Evolutionary conservation across 2,329 filamentous ascomycete species (phyloP).

Genomic region (Zopfia rhizophila): DNA sequence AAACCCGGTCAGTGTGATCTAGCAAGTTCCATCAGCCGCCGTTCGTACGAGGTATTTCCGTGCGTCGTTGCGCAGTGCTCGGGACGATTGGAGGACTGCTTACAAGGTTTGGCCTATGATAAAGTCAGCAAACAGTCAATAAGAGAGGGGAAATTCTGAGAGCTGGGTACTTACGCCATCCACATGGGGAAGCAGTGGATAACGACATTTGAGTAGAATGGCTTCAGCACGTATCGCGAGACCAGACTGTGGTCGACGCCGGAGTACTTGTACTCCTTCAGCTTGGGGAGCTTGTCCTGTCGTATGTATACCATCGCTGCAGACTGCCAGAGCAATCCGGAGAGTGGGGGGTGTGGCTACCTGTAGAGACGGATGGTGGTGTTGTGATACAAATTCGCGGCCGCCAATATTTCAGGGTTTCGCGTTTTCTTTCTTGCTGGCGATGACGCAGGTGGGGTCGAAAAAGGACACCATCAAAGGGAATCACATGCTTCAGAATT

Average conservation of each 20-base stretch:
- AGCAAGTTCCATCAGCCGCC: constrained; percentile 8
- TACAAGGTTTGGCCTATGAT: constrained; percentile 49
- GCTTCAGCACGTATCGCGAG: constrained; percentile 94
- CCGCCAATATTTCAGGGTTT: constrained; percentile 21
- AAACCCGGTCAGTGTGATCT: constrained; percentile 92
- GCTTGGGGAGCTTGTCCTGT: constrained; percentile 85
- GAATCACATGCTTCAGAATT: too few relatives aligned
- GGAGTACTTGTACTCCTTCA: constrained; percentile 96
- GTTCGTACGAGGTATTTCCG: constrained; percentile 1
- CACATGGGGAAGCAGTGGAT: constrained; percentile 94
- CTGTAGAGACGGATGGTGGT: constrained; percentile 24
- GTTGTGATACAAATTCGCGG: constrained; percentile 13
- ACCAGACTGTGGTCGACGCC: constrained; percentile 88
- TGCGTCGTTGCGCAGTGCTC: neutral
- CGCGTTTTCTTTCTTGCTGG: constrained; percentile 35
- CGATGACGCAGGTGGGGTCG: constrained; percentile 42
- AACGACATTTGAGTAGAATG: constrained; percentile 94
- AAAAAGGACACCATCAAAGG: constrained; percentile 6
- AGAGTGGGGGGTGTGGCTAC: constrained; percentile 10
- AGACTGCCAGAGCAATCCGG: constrained; percentile 8
- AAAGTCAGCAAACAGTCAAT: too few relatives aligned
- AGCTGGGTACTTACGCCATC: constrained; percentile 75
- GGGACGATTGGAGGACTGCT: constrained; percentile 27
- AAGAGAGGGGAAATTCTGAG: too few relatives aligned
- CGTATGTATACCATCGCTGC: constrained; percentile 90